These are phyloP conservation scores for Chamaecrista fasciculata DNA, from an alignment of 306 rosid species.

Conservation along the genomic window DNA sequence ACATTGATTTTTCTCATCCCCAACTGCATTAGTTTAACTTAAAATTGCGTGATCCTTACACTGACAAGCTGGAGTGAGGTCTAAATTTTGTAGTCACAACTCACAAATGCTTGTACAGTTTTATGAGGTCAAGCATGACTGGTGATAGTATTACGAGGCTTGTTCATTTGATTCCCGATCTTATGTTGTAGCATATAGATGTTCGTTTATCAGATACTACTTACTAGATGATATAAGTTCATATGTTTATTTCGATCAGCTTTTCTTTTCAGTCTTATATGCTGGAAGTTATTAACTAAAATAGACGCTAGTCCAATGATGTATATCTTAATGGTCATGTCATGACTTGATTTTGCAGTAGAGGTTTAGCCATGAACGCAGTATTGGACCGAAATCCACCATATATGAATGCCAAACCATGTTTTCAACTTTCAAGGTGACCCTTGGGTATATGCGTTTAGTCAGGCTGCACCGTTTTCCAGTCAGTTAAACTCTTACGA, in stretches of 20 bases:
- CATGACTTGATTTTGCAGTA: too few relatives aligned
- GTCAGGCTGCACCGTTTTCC: too few relatives aligned
- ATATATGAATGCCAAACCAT: too few relatives aligned
- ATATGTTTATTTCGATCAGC: not conserved
- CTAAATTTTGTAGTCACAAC: constrained; percentile 29
- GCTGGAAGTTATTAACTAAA: too few relatives aligned
- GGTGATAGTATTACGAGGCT: constrained; percentile 20
- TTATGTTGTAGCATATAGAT: constrained; percentile 40
- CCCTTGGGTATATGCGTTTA: too few relatives aligned
- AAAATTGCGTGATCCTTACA: constrained; percentile 23
- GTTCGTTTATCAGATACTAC: constrained; percentile 24
- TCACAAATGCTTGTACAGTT: constrained; percentile 35
- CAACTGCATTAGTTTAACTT: constrained; percentile 46
- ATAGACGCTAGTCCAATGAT: too few relatives aligned
- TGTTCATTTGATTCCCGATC: constrained; percentile 20
- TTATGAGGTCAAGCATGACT: constrained; percentile 38
- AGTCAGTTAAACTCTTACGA: too few relatives aligned
- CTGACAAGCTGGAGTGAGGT: constrained; percentile 20
- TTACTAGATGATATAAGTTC: constrained; percentile 34
- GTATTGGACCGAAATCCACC: too few relatives aligned
- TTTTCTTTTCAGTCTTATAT: not conserved
- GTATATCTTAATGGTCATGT: too few relatives aligned
- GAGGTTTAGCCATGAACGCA: too few relatives aligned
- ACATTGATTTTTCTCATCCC: constrained; percentile 41
- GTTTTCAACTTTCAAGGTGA: too few relatives aligned